Evolutionary conservation across 148 eudicot species (phyloP).

Genomic region (Persicaria maculosa): DNA sequence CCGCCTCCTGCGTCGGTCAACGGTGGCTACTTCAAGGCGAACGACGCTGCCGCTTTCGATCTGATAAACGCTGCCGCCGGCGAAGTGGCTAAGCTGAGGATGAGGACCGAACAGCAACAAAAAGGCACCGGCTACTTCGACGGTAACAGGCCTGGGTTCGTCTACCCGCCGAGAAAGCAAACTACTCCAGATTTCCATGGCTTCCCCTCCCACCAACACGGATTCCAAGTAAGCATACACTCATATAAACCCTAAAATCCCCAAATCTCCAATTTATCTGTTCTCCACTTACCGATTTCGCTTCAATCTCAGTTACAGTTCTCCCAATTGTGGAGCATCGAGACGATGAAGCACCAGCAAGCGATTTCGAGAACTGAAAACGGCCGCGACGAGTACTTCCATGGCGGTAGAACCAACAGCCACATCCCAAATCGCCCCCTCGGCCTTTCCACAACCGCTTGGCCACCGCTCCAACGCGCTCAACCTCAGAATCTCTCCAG

Average conservation of each 20-base stretch:
- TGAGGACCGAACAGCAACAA: background rate
- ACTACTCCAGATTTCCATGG: background rate
- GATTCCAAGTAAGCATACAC: background rate
- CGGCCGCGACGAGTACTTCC: background rate
- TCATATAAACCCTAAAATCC: background rate
- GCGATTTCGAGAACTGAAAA: background rate
- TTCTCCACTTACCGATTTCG: background rate
- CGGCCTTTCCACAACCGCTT: background rate
- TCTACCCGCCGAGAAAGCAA: background rate
- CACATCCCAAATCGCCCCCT: constrained; percentile 6
- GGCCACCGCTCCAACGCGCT: constrained; percentile 6
- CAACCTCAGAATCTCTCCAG: background rate
- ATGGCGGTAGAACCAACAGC: background rate
- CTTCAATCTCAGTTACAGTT: background rate
- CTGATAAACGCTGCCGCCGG: constrained; percentile 19
- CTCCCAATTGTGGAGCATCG: background rate
- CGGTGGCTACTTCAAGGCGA: background rate
- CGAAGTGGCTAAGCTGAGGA: constrained; percentile 21
- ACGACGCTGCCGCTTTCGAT: constrained; percentile 8
- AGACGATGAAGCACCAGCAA: constrained; percentile 2
- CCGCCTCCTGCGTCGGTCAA: background rate
- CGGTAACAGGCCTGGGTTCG: constrained; percentile 10
- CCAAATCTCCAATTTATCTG: background rate
- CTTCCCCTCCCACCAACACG: background rate
- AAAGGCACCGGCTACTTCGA: constrained; percentile 17